phyloP scores from a whole-genome alignment of 2,329 filamentous ascomycete genomes.

The Ilyonectria sp. region DNA sequence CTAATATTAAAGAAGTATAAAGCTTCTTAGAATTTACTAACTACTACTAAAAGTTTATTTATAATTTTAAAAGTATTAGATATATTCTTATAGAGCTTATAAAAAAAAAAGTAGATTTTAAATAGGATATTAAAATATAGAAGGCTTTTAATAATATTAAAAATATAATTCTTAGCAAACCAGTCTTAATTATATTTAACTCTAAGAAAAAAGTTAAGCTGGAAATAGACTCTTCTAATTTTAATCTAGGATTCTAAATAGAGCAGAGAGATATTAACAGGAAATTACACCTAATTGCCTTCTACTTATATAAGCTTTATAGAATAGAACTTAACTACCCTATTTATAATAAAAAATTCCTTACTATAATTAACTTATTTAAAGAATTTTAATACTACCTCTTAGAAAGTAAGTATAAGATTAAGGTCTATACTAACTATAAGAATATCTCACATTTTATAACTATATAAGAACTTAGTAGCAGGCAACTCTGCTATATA shows the following conservation, averaged over 20 bases:
- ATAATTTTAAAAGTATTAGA: constrained; percentile 27
- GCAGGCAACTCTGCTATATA: constrained; percentile 34
- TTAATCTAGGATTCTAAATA: constrained; percentile 23
- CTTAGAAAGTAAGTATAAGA: constrained; percentile 28
- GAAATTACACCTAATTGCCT: constrained; percentile 30
- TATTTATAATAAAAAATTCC: constrained; percentile 45
- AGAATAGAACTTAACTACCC: constrained; percentile 42
- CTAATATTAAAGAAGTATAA: constrained; percentile 35
- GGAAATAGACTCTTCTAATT: constrained; percentile 33
- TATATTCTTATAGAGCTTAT: constrained; percentile 20
- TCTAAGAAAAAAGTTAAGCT: constrained; percentile 23
- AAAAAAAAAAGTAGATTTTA: constrained; percentile 23
- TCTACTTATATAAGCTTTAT: constrained; percentile 41
- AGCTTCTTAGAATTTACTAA: constrained; percentile 30
- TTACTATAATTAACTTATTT: constrained; percentile 43
- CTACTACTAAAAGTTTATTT: constrained; percentile 27
- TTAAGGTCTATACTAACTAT: constrained; percentile 43
- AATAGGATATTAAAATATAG: constrained; percentile 7
- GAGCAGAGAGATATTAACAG: constrained; percentile 29
- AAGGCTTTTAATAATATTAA: constrained; percentile 26
- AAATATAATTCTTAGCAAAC: constrained; percentile 12
- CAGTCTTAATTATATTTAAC: constrained; percentile 28
- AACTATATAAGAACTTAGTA: constrained; percentile 34
- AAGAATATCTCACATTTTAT: constrained; percentile 41
- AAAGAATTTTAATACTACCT: constrained; percentile 45